Base-by-base conservation (phyloP, 208 protist species). In the Histomonas meleagridis region DNA sequence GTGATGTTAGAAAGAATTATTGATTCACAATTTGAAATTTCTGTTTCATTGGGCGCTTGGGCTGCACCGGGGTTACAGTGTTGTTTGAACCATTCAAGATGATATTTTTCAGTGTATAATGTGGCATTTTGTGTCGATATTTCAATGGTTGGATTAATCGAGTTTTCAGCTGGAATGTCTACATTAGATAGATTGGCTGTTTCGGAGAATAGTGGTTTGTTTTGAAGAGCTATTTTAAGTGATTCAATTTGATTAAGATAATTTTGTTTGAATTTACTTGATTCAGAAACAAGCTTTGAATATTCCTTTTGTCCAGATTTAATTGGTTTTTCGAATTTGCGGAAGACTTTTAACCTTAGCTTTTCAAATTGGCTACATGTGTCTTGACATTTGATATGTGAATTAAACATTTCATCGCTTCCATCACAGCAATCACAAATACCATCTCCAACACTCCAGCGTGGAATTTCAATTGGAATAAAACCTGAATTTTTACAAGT, bases 391-490 rank as follows among this genome's bases (percentile, higher is more conserved):
- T 86, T 23, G 2, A 40, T 18, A 16, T 35, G 43, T 14, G 23
- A 1, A 38, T 55, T 55, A 38, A 40, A 72, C 9, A 38, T n/a
- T 86, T 86, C 76, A 55, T 86, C 76, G 14, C 46, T 2, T 32
- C 76, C 76, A 86, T 86, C 76, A 38, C 76, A 86, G 76, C 76
- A 86, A 55, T 86, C 76, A 46, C 76, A 86, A 38, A 57, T 86
- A 40, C 76, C 76, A 86, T 86, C 76, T 16, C 76, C 76, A 86
- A 86, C 76, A 28, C 76, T 86, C 76, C 76, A 86, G 51, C 55
- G 51, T 10, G 76, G 23, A 55, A 86, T 86, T 55, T 18, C 7
- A 32, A 38, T 32, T 51, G 76, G 76, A 49, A 55, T 16, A 55
- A 53, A 32, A 40, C 46, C 76, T 21, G 1, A 2, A 28, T 86